Evolutionary conservation across 768 basidiomycete species (phyloP), one percentile per base, ranked within the genome.

Genomic region (Kwoniella botswanensis): DNA sequence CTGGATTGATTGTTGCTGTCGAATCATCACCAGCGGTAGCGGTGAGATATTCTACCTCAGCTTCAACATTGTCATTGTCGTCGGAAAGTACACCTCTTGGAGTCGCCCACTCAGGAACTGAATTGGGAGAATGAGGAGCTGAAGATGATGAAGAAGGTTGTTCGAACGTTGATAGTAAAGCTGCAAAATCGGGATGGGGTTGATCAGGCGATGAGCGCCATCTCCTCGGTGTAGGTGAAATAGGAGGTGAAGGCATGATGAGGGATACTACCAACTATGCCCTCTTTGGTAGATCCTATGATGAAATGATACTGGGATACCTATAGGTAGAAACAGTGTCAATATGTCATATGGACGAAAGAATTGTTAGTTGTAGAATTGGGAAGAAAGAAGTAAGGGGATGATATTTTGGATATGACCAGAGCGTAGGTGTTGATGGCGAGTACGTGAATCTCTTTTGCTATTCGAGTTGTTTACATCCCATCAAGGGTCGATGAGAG

Each of bases 201-300:
- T 64, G 50, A 21, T 70, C 64, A n/a, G 68, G 22, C 18, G 68
- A 63, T 43, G 67, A 69, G 13, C 65, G 60, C 71, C 78, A 70
- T 21, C 68, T 59, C 12, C 71, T 72, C 6, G 78, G 78, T 22
- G 68, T 70, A n/a, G 78, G 78, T 54, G 78, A 79, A 29, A 79
- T 58, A 7, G 78, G 78, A 24, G 78, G 74, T 3, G 68, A 64
- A 29, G 68, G 68, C 68, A 70, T 70, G 29, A 9, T 60, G 57
- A n/a, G 3, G 5, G 24, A 15, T 18, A 63, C 17, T 52, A 57
- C 43, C 41, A 58, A 11, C 41, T 44, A 59, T 58, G 65, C 65
- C 65, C 65, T 56, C 55, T 63, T 43, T 65, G 54, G 52, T 65
- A 43, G 64, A 13, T 56, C 21, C 1, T n/a, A 26, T 4, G 4